phyloP scores from a whole-genome alignment of 164 flowering plant species.

The Aristolochia fimbriata region DNA sequence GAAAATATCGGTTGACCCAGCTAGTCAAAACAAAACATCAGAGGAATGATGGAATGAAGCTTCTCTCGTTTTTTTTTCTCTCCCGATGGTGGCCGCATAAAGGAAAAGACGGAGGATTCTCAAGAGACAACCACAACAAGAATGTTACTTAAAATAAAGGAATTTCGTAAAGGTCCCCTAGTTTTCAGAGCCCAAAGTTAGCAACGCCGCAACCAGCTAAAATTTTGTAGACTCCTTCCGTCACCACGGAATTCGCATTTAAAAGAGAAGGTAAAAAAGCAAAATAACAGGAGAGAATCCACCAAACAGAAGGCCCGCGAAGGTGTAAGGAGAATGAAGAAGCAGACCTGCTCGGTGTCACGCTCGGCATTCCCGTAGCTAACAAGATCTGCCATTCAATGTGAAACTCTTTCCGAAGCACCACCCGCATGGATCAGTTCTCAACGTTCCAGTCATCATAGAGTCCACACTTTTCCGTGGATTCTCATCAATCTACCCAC shows the following conservation, averaged over 20 bases:
- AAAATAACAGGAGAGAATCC: background rate
- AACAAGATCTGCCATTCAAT: slow-evolving; percentile 99
- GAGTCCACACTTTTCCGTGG: slow-evolving; percentile 20
- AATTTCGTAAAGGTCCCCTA: too few relatives aligned
- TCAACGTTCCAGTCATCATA: slow-evolving; percentile 43
- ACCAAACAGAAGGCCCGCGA: background rate
- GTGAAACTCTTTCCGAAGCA: slow-evolving; percentile 43
- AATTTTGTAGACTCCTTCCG: background rate
- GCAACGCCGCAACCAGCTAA: background rate
- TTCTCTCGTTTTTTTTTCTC: too few relatives aligned
- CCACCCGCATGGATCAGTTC: slow-evolving; percentile 48
- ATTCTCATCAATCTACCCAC: slow-evolving; percentile 23
- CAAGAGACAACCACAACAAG: too few relatives aligned
- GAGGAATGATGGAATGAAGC: too few relatives aligned
- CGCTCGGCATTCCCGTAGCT: slow-evolving; percentile 76
- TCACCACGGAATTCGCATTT: background rate
- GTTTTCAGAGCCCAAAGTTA: too few relatives aligned
- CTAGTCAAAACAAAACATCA: too few relatives aligned
- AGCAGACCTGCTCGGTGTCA: slow-evolving; percentile 67
- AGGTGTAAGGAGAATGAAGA: background rate
- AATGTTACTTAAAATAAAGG: too few relatives aligned
- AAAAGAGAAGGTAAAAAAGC: too few relatives aligned
- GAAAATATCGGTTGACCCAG: too few relatives aligned
- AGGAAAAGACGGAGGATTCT: too few relatives aligned
- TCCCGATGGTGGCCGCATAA: too few relatives aligned